Conservation (phyloP, 164 flowering plant genomes). For the Cinnamomum micranthum region DNA sequence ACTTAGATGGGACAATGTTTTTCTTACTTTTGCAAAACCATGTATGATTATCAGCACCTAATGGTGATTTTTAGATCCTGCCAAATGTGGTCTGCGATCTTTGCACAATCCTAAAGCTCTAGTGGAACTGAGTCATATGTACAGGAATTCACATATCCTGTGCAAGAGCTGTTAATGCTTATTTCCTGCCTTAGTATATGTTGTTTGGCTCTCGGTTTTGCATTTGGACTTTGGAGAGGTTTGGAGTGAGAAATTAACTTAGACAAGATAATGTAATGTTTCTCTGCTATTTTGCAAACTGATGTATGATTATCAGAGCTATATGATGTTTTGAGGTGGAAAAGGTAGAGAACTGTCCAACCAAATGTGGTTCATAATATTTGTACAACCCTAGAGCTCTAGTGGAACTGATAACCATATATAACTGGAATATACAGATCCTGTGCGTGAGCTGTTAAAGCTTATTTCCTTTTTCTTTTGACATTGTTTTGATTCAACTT, state of each 20-base stretch:
- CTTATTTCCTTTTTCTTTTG: neutral
- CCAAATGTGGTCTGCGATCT: neutral
- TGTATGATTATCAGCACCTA: too few relatives aligned
- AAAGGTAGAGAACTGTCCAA: neutral
- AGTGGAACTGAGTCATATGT: neutral
- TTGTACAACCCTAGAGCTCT: neutral
- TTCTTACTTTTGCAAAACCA: too few relatives aligned
- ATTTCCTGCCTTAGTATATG: neutral
- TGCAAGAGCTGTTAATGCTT: neutral
- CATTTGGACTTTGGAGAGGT: too few relatives aligned
- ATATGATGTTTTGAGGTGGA: too few relatives aligned
- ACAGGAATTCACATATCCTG: too few relatives aligned
- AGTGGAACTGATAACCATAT: neutral
- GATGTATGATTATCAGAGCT: too few relatives aligned
- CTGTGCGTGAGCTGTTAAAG: neutral
- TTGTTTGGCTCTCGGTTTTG: too few relatives aligned
- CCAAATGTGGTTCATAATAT: neutral
- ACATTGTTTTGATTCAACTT: neutral
- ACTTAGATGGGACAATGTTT: too few relatives aligned
- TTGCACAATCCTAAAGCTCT: neutral
- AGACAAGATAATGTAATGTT: too few relatives aligned
- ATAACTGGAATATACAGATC: too few relatives aligned
- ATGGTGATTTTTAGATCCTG: neutral
- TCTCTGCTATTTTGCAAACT: too few relatives aligned
- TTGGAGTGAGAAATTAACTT: too few relatives aligned